Percentiles rank a stretch among this genome's conserved stretches.
Evolutionary conservation across 257 asterid species (phyloP).

Genomic region (Penstemon newberryi): DNA sequence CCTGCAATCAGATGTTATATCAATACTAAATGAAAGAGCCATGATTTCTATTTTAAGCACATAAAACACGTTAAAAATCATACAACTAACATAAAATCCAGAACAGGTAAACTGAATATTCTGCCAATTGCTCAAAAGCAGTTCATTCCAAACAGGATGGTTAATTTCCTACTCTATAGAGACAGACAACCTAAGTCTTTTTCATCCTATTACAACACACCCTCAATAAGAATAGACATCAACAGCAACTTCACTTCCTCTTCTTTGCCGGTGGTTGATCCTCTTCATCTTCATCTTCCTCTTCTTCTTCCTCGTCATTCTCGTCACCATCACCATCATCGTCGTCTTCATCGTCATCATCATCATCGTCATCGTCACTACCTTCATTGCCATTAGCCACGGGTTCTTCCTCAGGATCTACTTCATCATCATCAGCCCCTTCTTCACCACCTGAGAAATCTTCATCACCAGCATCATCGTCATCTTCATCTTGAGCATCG

Average conservation of each 20-base stretch:
- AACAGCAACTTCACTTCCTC: slow-evolving; percentile 58
- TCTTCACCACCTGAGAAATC: slow-evolving; percentile 85
- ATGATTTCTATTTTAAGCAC: neutral
- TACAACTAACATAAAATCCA: slow-evolving; percentile 32
- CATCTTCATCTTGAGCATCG: slow-evolving; percentile 47
- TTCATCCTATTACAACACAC: slow-evolving; percentile 47
- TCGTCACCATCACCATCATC: slow-evolving; percentile 43
- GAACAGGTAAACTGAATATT: slow-evolving; percentile 36
- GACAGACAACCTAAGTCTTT: slow-evolving; percentile 37
- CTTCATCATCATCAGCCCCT: slow-evolving; percentile 67
- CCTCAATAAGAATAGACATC: slow-evolving; percentile 44
- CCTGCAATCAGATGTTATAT: too few species aligned
- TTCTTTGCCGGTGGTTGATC: slow-evolving; percentile 89
- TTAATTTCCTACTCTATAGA: slow-evolving; percentile 44
- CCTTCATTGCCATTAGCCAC: slow-evolving; percentile 66
- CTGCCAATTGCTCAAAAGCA: slow-evolving; percentile 38
- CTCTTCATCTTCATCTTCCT: slow-evolving; percentile 70
- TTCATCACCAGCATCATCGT: slow-evolving; percentile 71
- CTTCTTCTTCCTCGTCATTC: slow-evolving; percentile 44
- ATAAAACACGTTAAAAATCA: slow-evolving; percentile 27
- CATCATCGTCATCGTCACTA: slow-evolving; percentile 48
- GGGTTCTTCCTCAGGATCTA: slow-evolving; percentile 55
- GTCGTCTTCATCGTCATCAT: slow-evolving; percentile 36
- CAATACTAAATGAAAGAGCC: neutral
- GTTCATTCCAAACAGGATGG: slow-evolving; percentile 35